phyloP scores from a whole-genome alignment of 768 basidiomycete species.

The Boletus rubroflammeus region DNA sequence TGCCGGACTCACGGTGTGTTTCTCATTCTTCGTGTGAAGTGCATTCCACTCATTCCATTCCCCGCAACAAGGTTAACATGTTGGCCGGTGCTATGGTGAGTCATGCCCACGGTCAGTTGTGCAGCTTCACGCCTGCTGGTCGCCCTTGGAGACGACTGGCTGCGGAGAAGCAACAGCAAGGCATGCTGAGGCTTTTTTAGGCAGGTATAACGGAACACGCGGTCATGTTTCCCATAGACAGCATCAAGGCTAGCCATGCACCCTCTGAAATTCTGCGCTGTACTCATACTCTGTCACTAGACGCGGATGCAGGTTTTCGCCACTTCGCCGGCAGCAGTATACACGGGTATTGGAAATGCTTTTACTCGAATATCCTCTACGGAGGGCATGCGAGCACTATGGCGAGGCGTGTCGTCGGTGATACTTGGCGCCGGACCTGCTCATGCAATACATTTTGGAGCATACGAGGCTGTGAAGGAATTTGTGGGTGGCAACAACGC shows the following conservation, averaged over 20 bases:
- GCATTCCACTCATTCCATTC: constrained; percentile 14
- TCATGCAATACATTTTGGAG: constrained; percentile 97
- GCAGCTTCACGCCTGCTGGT: constrained; percentile 1
- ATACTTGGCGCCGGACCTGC: constrained; percentile 97
- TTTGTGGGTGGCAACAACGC: constrained; percentile 77
- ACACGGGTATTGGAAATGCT: constrained; percentile 87
- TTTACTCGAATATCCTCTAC: constrained; percentile 91
- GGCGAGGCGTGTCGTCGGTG: constrained; percentile 95
- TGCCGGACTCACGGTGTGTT: constrained; percentile 66
- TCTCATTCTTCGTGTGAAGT: constrained; percentile 5
- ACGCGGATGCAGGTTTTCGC: constrained; percentile 99
- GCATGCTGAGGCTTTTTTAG: constrained; percentile 40
- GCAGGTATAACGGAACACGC: constrained; percentile 99
- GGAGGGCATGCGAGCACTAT: constrained; percentile 86
- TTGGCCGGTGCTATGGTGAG: constrained; percentile 91
- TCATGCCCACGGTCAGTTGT: constrained; percentile 17
- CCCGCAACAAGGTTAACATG: constrained; percentile 78
- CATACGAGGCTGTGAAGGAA: constrained; percentile 93
- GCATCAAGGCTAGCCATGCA: constrained; percentile 78
- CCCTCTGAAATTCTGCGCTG: neutral
- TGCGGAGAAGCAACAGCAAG: neutral
- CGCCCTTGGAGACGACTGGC: neutral
- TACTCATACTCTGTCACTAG: constrained; percentile 38
- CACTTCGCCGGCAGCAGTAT: constrained; percentile 78
- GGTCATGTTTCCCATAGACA: constrained; percentile 98